Evolutionary conservation across 169 alveolate genomes (phyloP).

Genomic region (Eimeria maxima): DNA sequence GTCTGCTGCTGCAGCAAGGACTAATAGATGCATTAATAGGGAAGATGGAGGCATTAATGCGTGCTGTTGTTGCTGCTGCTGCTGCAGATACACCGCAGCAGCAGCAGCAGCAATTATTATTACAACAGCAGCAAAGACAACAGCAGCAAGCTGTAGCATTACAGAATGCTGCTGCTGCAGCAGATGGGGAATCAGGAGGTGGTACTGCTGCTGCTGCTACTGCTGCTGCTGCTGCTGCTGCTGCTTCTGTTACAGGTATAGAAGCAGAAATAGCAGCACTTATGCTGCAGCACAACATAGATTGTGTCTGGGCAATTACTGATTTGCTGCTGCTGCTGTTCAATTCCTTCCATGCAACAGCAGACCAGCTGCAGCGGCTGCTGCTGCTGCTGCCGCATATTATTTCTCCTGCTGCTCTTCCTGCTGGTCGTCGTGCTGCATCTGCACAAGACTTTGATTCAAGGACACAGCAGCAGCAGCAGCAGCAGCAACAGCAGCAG

Average conservation of each 20-base stretch:
- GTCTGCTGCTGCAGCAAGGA: background rate
- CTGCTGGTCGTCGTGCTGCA: slow-evolving; percentile 9
- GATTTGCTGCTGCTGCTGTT: slow-evolving; percentile 65
- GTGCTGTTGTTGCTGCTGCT: slow-evolving; percentile 3
- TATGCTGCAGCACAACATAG: background rate
- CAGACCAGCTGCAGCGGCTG: slow-evolving; percentile 52
- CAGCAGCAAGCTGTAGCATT: background rate
- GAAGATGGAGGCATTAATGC: background rate
- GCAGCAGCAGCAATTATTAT: background rate
- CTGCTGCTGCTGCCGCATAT: slow-evolving; percentile 64
- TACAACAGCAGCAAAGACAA: slow-evolving; percentile 42
- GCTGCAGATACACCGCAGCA: slow-evolving; percentile 8
- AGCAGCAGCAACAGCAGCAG: slow-evolving; percentile 50
- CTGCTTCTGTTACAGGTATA: background rate
- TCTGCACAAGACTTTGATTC: slow-evolving; percentile 61
- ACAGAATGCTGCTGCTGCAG: slow-evolving; percentile 53
- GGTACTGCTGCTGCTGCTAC: background rate
- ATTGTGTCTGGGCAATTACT: background rate
- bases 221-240: slow-evolving; percentile 38
- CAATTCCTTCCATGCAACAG: background rate
- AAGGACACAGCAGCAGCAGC: slow-evolving; percentile 54
- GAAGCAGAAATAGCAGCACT: slow-evolving; percentile 48
- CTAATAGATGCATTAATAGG: background rate
- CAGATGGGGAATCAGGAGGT: background rate
- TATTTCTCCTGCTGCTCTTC: slow-evolving; percentile 38